Evolutionary conservation across 2,329 filamentous ascomycete species (phyloP), one percentile per base, ranked within the genome.

Genomic region (Fusarium praegraminearum): DNA sequence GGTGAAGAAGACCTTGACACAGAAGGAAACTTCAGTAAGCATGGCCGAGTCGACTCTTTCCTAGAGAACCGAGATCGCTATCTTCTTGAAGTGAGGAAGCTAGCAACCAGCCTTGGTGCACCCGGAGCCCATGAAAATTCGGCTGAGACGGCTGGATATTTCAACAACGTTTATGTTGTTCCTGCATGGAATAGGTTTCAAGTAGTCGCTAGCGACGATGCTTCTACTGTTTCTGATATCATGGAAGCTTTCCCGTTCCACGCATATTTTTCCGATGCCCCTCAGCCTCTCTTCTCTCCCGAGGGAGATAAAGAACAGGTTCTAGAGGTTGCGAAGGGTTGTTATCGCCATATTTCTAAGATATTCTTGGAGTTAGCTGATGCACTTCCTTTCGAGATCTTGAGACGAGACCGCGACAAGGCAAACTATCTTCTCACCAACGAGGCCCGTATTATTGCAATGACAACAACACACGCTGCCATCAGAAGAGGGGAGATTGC

Each of bases 381-480:
- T 76, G 95, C 97, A 46, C 87, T 94, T 72, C 97, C 96, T 0
- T 99, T 99, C 76, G 96, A 99, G 81, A 94, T 99, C 52, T 82
- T 99, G 58, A 90, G 94, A 53, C 91, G 91, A 57, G 92, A 94
- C 69, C 90, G 92, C 36, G 96, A 99, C 78, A 98, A 97, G 82
- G 92, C 94, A 53, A 98, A 98, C 79, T 99, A 99, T 76, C 88
- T 99, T 8, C 87, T 99, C 35, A 91, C 94, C 8, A 98, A 94
- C 75, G 95, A 98, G 80, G 97, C 97, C n/a, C 91, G 96, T 36
- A 96, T 99, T 67, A 91, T 99, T 70, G 97, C 96, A 61, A 99
- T 99, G 97, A 99, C 96, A 20, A 97, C 94, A 6, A 99, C 97
- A 0, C 96, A 99, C 79, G 97, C 96, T 7, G 96, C 96, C 2